Evolutionary conservation across 2,329 filamentous ascomycete genomes (phyloP).

Genomic region (Nigrospora osmanthi): DNA sequence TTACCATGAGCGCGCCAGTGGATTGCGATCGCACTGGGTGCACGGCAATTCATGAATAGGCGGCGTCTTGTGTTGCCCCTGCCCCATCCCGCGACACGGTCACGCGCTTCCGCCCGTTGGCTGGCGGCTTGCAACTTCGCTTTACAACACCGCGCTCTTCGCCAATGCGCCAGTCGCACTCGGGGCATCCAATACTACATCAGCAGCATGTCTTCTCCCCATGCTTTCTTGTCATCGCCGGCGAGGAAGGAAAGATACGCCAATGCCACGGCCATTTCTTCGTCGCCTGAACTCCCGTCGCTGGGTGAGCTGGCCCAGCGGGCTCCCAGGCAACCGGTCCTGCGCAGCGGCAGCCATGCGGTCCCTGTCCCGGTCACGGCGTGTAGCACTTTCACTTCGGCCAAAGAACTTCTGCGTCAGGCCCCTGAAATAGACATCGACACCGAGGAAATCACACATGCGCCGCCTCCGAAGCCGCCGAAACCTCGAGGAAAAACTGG

Average conservation of each 20-base stretch:
- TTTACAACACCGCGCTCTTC: slow-evolving; percentile 1
- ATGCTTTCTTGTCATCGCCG: slow-evolving; percentile 21
- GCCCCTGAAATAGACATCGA: slow-evolving; percentile 22
- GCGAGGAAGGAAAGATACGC: slow-evolving; percentile 10
- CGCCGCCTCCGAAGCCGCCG: slow-evolving; percentile 11
- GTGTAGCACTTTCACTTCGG: slow-evolving; percentile 30
- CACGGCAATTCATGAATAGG: too few relatives aligned
- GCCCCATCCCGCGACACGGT: too few relatives aligned
- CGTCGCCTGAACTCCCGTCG: slow-evolving; percentile 48
- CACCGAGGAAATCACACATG: slow-evolving; percentile 14
- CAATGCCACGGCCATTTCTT: slow-evolving; percentile 29
- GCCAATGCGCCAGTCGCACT: slow-evolving; percentile 41
- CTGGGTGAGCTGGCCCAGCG: slow-evolving; percentile 37
- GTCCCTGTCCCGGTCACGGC: slow-evolving; percentile 27
- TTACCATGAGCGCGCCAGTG: too few relatives aligned
- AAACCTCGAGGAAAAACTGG: slow-evolving; percentile 9
- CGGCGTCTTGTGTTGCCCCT: too few relatives aligned
- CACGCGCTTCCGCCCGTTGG: too few relatives aligned
- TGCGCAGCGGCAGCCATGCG: slow-evolving; percentile 28
- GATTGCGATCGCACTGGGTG: too few relatives aligned
- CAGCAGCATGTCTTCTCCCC: slow-evolving; percentile 21
- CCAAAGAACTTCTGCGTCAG: slow-evolving; percentile 26
- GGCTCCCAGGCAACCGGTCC: slow-evolving; percentile 17
- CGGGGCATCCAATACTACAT: slow-evolving; percentile 9
- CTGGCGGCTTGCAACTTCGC: not conserved